Evolutionary conservation across 1,284 basidiomycete species (phyloP), one percentile per base, ranked within the genome.

Genomic region (Sparassis latifolia): DNA sequence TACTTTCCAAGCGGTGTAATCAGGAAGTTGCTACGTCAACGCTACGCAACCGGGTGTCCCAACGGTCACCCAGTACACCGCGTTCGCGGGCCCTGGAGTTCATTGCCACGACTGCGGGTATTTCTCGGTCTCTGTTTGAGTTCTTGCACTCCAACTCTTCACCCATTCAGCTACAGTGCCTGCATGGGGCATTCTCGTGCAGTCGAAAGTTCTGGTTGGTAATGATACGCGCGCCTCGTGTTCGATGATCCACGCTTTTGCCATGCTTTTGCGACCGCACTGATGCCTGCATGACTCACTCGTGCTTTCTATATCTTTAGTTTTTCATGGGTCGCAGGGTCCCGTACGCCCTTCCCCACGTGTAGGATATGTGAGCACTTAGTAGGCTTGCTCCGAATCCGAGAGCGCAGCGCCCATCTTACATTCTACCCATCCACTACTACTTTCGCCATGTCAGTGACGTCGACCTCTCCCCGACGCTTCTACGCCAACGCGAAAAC

Each of bases 181-280:
- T 20, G 20, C 20, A 20, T 20, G 20, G 20, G 20, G 20, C 20
- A 20, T 20, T 20, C 20, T 20, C 20, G 20, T 20, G 20, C 35
- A 37, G 35, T 37, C 12, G 35, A 7, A 37, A 12, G 35, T 37
- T 37, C 6, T 37, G 20, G 20, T 20, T 20, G 20, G 35, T 37
- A 37, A 12, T 37, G 12, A 37, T 12, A 12, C 35, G 27, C 48
- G 52, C 52, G 58, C 61, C 62, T 59, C 61, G 54, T 64, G 62
- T 58, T 50, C 41, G 45, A 46, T 61, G 61, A 61, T 61, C 52
- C 62, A 64, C 61, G 62, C 61, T 58, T 58, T 43, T 33, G 29
- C 47, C 61, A 58, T 56, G 59, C 56, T 57, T 55, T 56, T 55
- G 47, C 51, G 46, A 45, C 42, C 48, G 38, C 42, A 52, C 52